A percentile compares a stretch with the other conserved stretches of the same genome.
These are phyloP conservation scores for Ophiocordyceps sinensis DNA, from an alignment of 2,329 filamentous ascomycete species.

Conservation along the genomic window DNA sequence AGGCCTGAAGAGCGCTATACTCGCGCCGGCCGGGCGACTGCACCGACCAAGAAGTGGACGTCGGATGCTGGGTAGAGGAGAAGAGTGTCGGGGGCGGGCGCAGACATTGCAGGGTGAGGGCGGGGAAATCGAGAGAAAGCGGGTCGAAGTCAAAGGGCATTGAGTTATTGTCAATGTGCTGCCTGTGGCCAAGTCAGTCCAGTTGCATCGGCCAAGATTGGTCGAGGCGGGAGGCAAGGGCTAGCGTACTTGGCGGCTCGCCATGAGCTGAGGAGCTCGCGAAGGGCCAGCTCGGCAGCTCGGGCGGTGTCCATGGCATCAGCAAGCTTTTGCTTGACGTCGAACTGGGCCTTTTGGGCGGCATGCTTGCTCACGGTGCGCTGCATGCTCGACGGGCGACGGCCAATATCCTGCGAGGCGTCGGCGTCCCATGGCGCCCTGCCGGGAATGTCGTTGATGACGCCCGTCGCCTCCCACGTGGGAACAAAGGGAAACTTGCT, in stretches of 20 bases:
- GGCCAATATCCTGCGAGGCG: constrained; percentile 19
- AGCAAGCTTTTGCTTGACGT: constrained; percentile 45
- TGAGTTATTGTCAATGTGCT: constrained; percentile 38
- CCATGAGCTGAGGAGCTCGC: constrained; percentile 69
- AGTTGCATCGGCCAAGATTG: neutral
- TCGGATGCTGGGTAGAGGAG: constrained; percentile 65
- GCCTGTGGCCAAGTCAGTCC: constrained; percentile 21
- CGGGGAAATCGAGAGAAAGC: constrained; percentile 71
- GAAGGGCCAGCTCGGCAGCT: constrained; percentile 71
- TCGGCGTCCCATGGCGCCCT: constrained; percentile 18
- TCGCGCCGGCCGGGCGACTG: constrained; percentile 60
- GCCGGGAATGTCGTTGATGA: constrained; percentile 57
- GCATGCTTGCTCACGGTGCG: constrained; percentile 35
- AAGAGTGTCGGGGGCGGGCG: constrained; percentile 71
- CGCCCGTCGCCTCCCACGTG: constrained; percentile 63
- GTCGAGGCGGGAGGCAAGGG: neutral
- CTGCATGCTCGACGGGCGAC: constrained; percentile 18
- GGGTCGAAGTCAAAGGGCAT: constrained; percentile 70
- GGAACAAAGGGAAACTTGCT: constrained; percentile 42
- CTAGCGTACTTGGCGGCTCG: constrained; percentile 66
- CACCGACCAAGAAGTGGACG: constrained; percentile 68
- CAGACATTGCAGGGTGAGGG: constrained; percentile 68
- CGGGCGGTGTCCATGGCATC: constrained; percentile 67
- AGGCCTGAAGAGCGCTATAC: constrained; percentile 53
- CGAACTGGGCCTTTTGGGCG: constrained; percentile 46